Base-by-base conservation (phyloP, 192 early-diverging fungal genomes). In the Coemansia sp. region DNA sequence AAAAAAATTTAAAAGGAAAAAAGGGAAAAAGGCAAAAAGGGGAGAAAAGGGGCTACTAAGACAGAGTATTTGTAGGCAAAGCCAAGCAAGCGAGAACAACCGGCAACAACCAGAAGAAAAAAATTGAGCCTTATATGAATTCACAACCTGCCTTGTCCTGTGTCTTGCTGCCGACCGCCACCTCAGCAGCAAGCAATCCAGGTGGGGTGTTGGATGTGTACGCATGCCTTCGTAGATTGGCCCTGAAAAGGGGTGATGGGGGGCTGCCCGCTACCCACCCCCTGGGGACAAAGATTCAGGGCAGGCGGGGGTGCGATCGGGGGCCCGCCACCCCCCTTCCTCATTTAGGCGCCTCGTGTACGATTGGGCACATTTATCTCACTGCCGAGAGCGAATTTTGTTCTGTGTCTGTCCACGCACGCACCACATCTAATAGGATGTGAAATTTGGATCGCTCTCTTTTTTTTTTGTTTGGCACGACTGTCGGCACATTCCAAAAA, bases 141-240 rank as follows among this genome's bases (percentile, higher is more conserved):
- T 48, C 46, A 20, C 46, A 20, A 48, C 46, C 51, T 55, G 51
- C 51, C 27, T 29, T 31, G 29, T 31, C 55, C 29, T 34, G 55
- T 58, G 24, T 32, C 27, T 58, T 17, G 24, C 55, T 31, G 15
- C 29, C 19, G 46, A 19, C 46, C n/a, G 46, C 46, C 46, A 48
- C 51, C 13, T 58, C 22, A 24, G 22, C 29, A 22, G 50, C 50
- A 51, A 48, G 50, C 50, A 24, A 51, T 51, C 50, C 50, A 58
- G 55, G 55, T 58, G 55, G 55, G 20, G 51, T 29, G 51, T 55
- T 55, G 51, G 27, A 55, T 29, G 51, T 27, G 51, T 29, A 58
- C 55, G 55, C 55, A 58, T 58, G 55, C 29, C 29, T 17, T n/a
- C 55, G 55, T 58, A 58, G 55, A 58, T 58, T 58, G 55, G 55